These are phyloP conservation scores for Eucalyptus pauciflora DNA, from an alignment of 345 rosid genomes.

Conservation along the genomic window DNA sequence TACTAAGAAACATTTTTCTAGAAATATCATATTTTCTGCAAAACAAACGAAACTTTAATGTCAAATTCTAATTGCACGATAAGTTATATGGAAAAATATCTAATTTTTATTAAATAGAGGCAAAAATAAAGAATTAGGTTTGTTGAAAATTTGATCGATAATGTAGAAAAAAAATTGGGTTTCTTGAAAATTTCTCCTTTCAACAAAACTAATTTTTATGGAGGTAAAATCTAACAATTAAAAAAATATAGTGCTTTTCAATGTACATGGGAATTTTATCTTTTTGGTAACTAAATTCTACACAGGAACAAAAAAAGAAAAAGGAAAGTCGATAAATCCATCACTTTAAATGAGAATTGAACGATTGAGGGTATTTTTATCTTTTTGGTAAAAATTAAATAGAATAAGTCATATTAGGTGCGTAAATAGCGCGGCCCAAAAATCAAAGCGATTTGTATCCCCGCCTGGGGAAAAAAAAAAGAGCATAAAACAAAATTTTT, in stretches of 20 bases:
- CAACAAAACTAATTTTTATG: no score
- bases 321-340: background rate
- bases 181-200: no score
- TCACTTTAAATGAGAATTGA: background rate
- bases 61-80: background rate
- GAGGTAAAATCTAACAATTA: background rate
- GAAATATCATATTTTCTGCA: accelerated
- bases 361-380: background rate
- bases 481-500: background rate
- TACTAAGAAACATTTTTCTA: no score
- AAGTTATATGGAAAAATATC: background rate
- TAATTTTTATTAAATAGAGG: background rate
- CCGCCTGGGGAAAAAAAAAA: no score
- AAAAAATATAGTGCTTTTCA: no score
- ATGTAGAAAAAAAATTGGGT: background rate
- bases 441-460: no score
- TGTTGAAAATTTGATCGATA: background rate
- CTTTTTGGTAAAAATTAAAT: no score
- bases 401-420: background rate
- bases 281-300: background rate
- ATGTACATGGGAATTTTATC: background rate
- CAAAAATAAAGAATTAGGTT: background rate
- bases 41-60: no score
- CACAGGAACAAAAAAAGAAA: no score
- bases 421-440: no score